Base-by-base conservation (phyloP, 495 filamentous ascomycete genomes). In the Hypomontagnella monticulosa region DNA sequence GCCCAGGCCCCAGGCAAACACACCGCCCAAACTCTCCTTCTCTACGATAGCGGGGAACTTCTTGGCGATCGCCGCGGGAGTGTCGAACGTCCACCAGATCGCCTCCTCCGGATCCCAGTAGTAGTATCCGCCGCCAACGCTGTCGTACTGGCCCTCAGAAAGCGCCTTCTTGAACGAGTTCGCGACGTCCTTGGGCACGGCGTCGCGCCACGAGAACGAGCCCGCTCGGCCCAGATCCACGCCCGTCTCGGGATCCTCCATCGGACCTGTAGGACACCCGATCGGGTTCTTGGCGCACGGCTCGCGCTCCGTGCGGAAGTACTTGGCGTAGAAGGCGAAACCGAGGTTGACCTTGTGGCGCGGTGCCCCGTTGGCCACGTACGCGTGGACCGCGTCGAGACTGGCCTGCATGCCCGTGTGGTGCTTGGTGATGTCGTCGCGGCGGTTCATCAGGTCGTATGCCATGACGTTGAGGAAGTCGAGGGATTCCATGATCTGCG, bases 391-490 rank as follows among this genome's bases (percentile, higher is more conserved):
- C 11, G 84, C 75, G 10, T 82, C 80, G 10, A 86, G 72, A 30
- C 84, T 87, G 11, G 77, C 76, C 50, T 75, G 63, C 27, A 91
- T 75, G 37, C 86, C 84, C 16, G 84, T 89, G 68, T 90, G 88
- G 67, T 91, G 89, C 56, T 81, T 84, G 4, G 89, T 92, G 8
- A 85, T 74, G 60, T 79, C 85, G 68, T 92, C 86, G 14, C 90
- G 86, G 16, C 90, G 85, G 76, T 91, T 92, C 84, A 90, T 89
- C 50, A 93, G 71, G 63, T 93, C 90, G 75, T 93, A 93, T 16
- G 84, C 85, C 90, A 93, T 93, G 50, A 93, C 82, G 70, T 92
- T 93, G 70, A 92, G 77, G 75, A 90, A 89, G 72, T 92, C 89
- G 8, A 92, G 79, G 0, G 86, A 83, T 43, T 77, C 67, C 76